Evolutionary conservation across 768 basidiomycete species (phyloP), one percentile per base, ranked within the genome.

Genomic region (Gyrodon lividus): DNA sequence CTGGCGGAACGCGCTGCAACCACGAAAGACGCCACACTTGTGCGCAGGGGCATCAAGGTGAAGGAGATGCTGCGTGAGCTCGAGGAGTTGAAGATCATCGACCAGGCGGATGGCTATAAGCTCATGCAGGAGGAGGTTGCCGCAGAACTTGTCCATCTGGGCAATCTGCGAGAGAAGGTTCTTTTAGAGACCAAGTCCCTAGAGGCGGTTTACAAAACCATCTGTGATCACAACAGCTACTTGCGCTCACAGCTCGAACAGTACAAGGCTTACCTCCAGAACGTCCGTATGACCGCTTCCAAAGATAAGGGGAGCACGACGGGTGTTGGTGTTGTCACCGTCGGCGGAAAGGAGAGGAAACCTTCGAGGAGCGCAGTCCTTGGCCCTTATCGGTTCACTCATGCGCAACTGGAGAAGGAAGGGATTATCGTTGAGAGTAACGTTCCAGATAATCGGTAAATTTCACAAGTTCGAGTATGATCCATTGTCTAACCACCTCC

Each of bases 361-460:
- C 84, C 83, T 41, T 66, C 77, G 31, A 95, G 97, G 74, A 81
- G 85, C 17, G 84, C 88, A 37, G 87, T 92, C 9, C 82, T 96
- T 37, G 97, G 97, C 5, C 97, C 97, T 10, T 98, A 97, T 72
- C 82, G 97, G 55, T 99, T 97, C 64, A 98, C 97, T 3, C 97
- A 99, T 67, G 92, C 92, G 22, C 97, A 98, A 68, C 74, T 99
- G 59, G 97, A 99, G 77, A 98, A 98, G 73, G 97, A 98, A 73
- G 95, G 95, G 12, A 95, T 99, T 63, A 98, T 99, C 64, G 92
- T 98, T 43, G 95, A 98, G 70, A 98, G 95, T 66, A 98, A 98
- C 70, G 97, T 99, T 24, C 97, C 97, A 10, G 97, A 99, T 68
- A 98, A 96, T 66, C 79, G 96, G 95, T 91, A 53, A 62, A 87